phyloP scores from a whole-genome alignment of 2,329 filamentous ascomycete species.

The Neocucurbitaria cava region DNA sequence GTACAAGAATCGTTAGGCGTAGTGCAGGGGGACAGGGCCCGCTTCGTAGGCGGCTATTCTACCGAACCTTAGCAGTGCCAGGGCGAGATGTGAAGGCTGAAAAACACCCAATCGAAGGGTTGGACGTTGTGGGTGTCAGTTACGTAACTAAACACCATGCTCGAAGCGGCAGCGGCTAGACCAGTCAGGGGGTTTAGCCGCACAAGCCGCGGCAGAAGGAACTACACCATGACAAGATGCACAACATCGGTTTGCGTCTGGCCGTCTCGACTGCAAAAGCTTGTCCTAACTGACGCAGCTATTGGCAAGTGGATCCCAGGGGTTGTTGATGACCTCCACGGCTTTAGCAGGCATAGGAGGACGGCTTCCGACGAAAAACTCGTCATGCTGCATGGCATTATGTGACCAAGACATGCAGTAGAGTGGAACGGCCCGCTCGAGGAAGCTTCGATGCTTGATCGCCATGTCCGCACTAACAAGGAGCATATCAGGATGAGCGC shows the following conservation, averaged over 20 bases:
- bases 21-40: constrained; percentile 11
- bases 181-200: constrained; percentile 18
- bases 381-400: constrained; percentile 13
- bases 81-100: constrained; percentile 13
- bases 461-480: constrained; percentile 3
- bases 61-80: constrained; percentile 14
- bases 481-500: neutral
- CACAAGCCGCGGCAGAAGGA: neutral
- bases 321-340: constrained; percentile 4
- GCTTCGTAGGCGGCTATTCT: constrained; percentile 22
- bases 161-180: constrained; percentile 9
- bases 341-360: neutral
- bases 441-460: constrained; percentile 5
- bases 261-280: neutral
- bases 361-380: neutral
- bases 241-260: constrained; percentile 8
- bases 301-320: constrained; percentile 6
- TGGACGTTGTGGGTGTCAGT: constrained; percentile 6
- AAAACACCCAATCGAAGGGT: constrained; percentile 13
- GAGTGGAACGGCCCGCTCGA: constrained; percentile 17
- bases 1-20: constrained; percentile 17
- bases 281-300: neutral
- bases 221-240: constrained; percentile 1
- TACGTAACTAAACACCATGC: constrained; percentile 16
- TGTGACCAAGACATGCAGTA: constrained; percentile 8